Base-by-base conservation (phyloP, 2,329 filamentous ascomycete species). In the Paecilomyces sp. region DNA sequence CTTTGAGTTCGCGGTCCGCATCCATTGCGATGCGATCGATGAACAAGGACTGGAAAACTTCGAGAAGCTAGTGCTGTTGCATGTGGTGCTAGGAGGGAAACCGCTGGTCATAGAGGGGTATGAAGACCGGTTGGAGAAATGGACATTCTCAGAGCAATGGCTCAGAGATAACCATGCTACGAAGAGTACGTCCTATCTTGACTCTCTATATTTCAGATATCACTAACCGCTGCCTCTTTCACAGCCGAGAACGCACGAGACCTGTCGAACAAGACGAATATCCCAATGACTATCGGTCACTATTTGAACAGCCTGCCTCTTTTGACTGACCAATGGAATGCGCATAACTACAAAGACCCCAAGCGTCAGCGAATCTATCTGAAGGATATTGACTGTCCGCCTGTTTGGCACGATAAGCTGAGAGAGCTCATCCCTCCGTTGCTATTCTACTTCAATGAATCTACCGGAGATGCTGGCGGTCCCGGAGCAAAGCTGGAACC, bases 311-410 rank as follows among this genome's bases (percentile, higher is more conserved):
- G 92, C 56, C 89, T 97, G 88, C 83, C 85, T 50, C 85, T 89
- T 65, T 84, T 97, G 33, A 87, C 92, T 0, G 88, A 93, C 56
- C 91, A 96, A 71, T 96, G 91, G 80, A 88, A 82, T 8, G 79
- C 85, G 0, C 82, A 81, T 54, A 93, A 90, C 63, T 96, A 89
- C 71, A 87, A 87, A 61, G 89, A 95, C 64, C 86, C 90, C 62
- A 84, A 85, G 41, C 83, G 90, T 24, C 94, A 99, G 71, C 86
- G 94, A 12, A 85, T 97, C 1, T 99, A 99, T 71, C 78, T 97
- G 25, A 99, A 99, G 70, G 94, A 99, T 70, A 97, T 99, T 61
- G 94, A 99, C 72, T 97, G 92, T 66, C 94, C 94, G 0, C 78
- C 83, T 1, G 87, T 93, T 60, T 99, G 94, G 94, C 86, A 88